Percentiles rank a stretch among this genome's conserved stretches.
Conservation (phyloP, 1,284 basidiomycete genomes). For the Rugosomyces carneus region DNA sequence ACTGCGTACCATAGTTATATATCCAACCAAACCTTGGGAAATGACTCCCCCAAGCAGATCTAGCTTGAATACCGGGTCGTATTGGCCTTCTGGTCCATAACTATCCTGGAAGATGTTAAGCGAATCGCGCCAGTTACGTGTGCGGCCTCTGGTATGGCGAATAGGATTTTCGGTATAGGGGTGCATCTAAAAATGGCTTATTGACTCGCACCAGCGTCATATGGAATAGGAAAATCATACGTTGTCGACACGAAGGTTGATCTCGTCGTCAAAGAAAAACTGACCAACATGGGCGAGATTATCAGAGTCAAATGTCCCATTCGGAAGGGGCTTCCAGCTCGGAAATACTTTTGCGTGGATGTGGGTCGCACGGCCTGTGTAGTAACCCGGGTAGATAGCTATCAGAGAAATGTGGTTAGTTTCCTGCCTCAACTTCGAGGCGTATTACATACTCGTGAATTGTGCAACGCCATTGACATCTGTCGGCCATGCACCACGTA, state of each 20-base stretch:
- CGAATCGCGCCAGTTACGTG: conserved; percentile 43
- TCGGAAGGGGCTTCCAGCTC: conserved; percentile 33
- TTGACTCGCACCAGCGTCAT: too few relatives aligned
- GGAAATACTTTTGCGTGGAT: conserved; percentile 49
- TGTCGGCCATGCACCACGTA: conserved; percentile 64
- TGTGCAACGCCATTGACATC: conserved; percentile 61
- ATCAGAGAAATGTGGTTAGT: background rate
- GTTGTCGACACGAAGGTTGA: conserved; percentile 44
- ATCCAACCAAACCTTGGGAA: conserved; percentile 41
- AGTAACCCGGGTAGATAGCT: conserved; percentile 67
- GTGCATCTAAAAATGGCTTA: too few relatives aligned
- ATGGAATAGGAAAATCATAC: conserved; percentile 21
- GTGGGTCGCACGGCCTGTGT: conserved; percentile 47
- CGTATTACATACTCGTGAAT: conserved; percentile 40
- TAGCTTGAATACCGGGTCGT: conserved; percentile 45
- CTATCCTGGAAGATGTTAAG: conserved; percentile 46
- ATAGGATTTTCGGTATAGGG: conserved; percentile 44
- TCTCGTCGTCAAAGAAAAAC: conserved; percentile 60
- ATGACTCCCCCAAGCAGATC: conserved; percentile 42
- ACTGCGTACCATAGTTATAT: conserved; percentile 48
- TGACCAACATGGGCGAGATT: conserved; percentile 52
- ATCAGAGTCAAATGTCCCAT: conserved; percentile 40
- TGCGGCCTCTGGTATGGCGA: conserved; percentile 36
- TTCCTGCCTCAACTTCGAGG: background rate
- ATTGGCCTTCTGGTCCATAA: conserved; percentile 38